Evolutionary conservation across 176 grass and related monocot species (phyloP).

Genomic region (Echinochloa phyllopogon): DNA sequence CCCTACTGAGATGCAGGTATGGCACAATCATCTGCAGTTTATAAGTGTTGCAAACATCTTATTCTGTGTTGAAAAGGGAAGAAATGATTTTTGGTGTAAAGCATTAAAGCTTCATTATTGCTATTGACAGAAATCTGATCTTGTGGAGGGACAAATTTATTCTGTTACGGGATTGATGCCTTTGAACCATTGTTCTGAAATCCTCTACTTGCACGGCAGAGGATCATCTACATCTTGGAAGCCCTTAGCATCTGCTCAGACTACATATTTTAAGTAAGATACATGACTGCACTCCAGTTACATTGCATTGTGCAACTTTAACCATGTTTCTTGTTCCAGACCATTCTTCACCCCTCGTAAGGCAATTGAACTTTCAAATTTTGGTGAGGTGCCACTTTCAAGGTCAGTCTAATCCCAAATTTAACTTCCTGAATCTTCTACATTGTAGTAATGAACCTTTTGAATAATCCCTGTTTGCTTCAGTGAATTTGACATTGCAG

Average conservation of each 20-base stretch:
- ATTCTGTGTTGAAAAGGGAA: slow-evolving; percentile 8
- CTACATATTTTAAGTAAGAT: slow-evolving; percentile 83
- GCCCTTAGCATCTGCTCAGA: slow-evolving; percentile 53
- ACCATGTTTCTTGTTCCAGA: slow-evolving; percentile 57
- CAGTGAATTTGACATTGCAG: slow-evolving; percentile 95
- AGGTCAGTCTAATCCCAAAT: slow-evolving; percentile 58
- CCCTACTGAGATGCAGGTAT: slow-evolving; percentile 88
- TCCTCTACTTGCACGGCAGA: slow-evolving; percentile 75
- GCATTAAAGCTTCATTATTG: slow-evolving; percentile 26
- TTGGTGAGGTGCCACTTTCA: slow-evolving; percentile 79
- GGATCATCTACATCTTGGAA: slow-evolving; percentile 83
- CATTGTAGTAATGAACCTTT: slow-evolving; percentile 27
- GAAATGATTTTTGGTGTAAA: slow-evolving; percentile 4
- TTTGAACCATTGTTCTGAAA: slow-evolving; percentile 51
- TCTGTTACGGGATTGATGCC: slow-evolving; percentile 73
- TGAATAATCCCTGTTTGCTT: slow-evolving; percentile 44
- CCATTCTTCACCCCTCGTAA: slow-evolving; percentile 79
- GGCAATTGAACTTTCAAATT: slow-evolving; percentile 69
- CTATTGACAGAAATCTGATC: slow-evolving; percentile 73
- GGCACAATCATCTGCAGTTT: slow-evolving; percentile 13
- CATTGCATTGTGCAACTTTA: slow-evolving; percentile 15
- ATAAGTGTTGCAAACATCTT: slow-evolving; percentile 29
- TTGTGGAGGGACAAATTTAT: slow-evolving; percentile 89
- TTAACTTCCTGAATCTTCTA: slow-evolving; percentile 19
- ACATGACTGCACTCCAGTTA: slow-evolving; percentile 20